Conservation (phyloP, 129 eudicot genomes). For the Tagetes erecta region DNA sequence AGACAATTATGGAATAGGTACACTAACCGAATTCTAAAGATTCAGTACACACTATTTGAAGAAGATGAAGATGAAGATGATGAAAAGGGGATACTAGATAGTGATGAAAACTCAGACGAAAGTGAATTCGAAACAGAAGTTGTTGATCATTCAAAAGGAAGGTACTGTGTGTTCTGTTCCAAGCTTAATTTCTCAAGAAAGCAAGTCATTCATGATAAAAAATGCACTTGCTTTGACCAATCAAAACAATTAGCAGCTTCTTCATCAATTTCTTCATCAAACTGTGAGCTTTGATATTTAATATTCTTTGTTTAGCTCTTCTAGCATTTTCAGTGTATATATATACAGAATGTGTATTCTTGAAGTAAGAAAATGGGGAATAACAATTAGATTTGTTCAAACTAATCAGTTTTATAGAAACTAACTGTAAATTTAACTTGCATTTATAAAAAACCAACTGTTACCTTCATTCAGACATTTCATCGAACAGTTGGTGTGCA, state of each 20-base stretch:
- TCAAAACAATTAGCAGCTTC: slow-evolving; percentile 41
- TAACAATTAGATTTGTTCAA: background rate
- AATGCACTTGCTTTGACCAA: slow-evolving; percentile 60
- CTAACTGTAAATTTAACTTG: too few species aligned
- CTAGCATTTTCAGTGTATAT: slow-evolving; percentile 24
- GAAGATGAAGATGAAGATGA: slow-evolving; percentile 32
- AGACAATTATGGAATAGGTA: slow-evolving; percentile 40
- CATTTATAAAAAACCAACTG: background rate
- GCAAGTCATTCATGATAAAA: slow-evolving; percentile 50
- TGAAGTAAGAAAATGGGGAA: background rate
- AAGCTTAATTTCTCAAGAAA: slow-evolving; percentile 56
- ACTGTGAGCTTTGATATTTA: slow-evolving; percentile 33
- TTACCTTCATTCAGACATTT: background rate
- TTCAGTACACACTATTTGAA: slow-evolving; percentile 28
- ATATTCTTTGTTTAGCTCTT: slow-evolving; percentile 23
- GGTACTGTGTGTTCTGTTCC: slow-evolving; percentile 76
- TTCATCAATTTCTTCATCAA: slow-evolving; percentile 44
- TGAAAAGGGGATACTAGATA: slow-evolving; percentile 39
- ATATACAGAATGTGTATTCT: slow-evolving; percentile 30
- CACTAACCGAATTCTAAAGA: slow-evolving; percentile 39
- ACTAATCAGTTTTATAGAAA: background rate
- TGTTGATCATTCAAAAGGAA: slow-evolving; percentile 34
- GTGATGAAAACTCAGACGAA: slow-evolving; percentile 43
- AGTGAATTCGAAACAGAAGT: slow-evolving; percentile 39
- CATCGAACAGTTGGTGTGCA: slow-evolving; percentile 5